phyloP scores from a whole-genome alignment of 2,329 filamentous ascomycete genomes.

The Cryoendolithus antarcticus region DNA sequence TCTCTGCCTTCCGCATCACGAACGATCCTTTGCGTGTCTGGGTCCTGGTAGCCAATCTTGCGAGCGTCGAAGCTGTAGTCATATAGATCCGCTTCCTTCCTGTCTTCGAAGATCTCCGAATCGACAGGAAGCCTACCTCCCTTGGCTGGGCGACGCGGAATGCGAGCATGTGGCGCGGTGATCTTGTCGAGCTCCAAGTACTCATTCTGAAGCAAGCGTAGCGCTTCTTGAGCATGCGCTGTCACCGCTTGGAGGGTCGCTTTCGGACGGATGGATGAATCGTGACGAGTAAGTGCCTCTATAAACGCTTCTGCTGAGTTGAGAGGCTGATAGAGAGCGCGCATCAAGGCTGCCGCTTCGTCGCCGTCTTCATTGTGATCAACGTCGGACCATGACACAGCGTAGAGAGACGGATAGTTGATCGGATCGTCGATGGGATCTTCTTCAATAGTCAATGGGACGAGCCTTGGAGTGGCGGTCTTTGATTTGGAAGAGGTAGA shows the following conservation, averaged over 20 bases:
- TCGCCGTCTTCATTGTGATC: conserved; percentile 17
- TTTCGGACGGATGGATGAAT: conserved; percentile 31
- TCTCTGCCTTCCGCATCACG: conserved; percentile 35
- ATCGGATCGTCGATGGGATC: conserved; percentile 20
- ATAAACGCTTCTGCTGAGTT: conserved; percentile 31
- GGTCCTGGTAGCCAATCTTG: conserved; percentile 42
- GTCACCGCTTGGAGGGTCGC: conserved; percentile 45
- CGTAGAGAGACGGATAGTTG: conserved; percentile 16
- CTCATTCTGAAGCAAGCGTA: conserved; percentile 47
- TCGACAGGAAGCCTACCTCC: conserved; percentile 35
- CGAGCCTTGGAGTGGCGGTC: conserved; percentile 20
- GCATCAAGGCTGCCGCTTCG: conserved; percentile 29
- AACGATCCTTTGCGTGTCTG: conserved; percentile 40
- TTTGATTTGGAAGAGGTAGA: conserved; percentile 9
- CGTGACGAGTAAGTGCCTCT: conserved; percentile 30
- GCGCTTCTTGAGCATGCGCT: conserved; percentile 38
- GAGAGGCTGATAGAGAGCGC: conserved; percentile 29
- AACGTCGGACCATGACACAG: conserved; percentile 11
- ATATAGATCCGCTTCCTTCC: conserved; percentile 49
- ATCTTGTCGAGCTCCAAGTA: conserved; percentile 43
- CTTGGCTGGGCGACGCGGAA: conserved; percentile 39
- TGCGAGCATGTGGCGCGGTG: conserved; percentile 38
- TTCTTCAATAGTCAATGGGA: conserved; percentile 19
- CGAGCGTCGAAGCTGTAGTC: conserved; percentile 46
- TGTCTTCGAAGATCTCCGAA: conserved; percentile 42